Evolutionary conservation across 2,329 filamentous ascomycete species (phyloP), one percentile per base, ranked within the genome.

Genomic region (Lasiodiplodia sp.): DNA sequence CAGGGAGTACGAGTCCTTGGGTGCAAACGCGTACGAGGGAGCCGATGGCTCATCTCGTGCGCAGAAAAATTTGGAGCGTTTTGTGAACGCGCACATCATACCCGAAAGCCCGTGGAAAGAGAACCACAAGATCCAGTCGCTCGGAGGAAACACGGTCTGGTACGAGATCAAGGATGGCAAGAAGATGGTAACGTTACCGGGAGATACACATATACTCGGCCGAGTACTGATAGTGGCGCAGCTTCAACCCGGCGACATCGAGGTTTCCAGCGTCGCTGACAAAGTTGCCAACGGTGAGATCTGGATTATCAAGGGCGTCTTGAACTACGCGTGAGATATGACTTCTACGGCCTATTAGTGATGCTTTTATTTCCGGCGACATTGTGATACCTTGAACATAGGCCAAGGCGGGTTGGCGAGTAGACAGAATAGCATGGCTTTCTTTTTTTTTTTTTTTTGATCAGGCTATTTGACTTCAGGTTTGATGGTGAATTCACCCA

Each of bases 281-380:
- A 87, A 88, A 70, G 94, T 96, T 21, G 87, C 88, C 3, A 99
- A 98, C 77, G 96, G 96, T 4, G 92, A 98, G 80, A 86, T 98
- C 73, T 96, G 93, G 93, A 86, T 94, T 47, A 76, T 92, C 69
- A 87, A 87, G 72, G 85, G 84, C 4, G 87, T 90, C 28, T 75
- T 91, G 69, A 87, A 71, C 44, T 78, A 72, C 21, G 68, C 44
- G 14, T 69, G 55, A 66, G 28, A 21, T 11, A 21, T 18, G 16
- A 3, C 7, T 11, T 10, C 21, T 23, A 37, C 28, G n/a, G 21
- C 8, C 44, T 40, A 10, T 14, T 49, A n/a, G 23, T 34, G 14
- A 14, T 18, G 18, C 4, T 52, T 34, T 53, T 38, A 10, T 51
- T 66, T 51, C 8, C 18, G 60, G 31, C 47, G 60, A 40, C 1